phyloP scores from a whole-genome alignment of 805 yeast species.

The Kazachstania viticola region DNA sequence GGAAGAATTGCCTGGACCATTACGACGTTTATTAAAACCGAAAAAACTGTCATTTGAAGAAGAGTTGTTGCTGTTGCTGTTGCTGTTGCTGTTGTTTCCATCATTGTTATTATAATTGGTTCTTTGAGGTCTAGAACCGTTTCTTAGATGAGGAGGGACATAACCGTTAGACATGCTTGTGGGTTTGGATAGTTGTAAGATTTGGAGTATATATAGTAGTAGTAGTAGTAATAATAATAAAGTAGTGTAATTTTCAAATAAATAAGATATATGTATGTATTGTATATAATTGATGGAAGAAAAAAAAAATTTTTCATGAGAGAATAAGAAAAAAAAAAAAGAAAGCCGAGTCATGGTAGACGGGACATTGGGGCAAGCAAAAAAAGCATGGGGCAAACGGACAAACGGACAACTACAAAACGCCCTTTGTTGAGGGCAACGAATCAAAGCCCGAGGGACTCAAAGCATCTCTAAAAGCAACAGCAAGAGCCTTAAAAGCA shows the following conservation, averaged over 20 bases:
- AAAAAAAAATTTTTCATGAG: no score
- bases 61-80: background rate
- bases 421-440: conserved; percentile 95
- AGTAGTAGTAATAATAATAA: no score
- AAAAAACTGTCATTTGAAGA: background rate
- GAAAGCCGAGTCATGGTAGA: no score
- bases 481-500: conserved; percentile 92
- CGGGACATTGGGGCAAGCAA: no score
- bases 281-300: background rate
- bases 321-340: no score
- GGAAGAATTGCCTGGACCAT: conserved; percentile 28
- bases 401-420: conserved; percentile 34
- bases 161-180: no score
- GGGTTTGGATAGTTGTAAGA: no score
- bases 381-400: no score
- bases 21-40: conserved; percentile 9
- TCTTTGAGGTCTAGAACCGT: conserved; percentile 10
- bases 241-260: no score
- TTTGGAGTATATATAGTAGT: no score
- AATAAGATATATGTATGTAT: no score
- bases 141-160: conserved; percentile 41
- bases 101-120: conserved; percentile 2
- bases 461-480: conserved; percentile 81
- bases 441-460: conserved; percentile 78
- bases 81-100: conserved; percentile 6